Conservation (phyloP, 1,284 basidiomycete genomes). For the Cutaneotrichosporon cyanovorans region DNA sequence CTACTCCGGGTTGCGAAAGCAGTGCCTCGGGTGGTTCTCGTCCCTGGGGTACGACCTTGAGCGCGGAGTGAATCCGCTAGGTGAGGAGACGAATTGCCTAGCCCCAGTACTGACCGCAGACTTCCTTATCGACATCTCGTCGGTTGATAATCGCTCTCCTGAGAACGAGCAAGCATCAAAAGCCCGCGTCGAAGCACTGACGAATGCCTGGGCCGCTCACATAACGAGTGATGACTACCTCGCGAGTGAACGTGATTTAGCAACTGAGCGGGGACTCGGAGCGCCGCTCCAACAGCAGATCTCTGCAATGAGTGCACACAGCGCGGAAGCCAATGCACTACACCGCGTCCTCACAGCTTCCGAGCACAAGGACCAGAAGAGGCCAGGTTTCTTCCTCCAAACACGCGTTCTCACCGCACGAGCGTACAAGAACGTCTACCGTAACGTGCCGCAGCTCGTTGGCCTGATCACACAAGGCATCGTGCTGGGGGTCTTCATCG, state of each 20-base stretch:
- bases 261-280: not conserved
- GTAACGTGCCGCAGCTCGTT: constrained; percentile 37
- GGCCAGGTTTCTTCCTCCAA: constrained; percentile 36
- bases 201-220: constrained; percentile 28
- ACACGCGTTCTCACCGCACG: constrained; percentile 38
- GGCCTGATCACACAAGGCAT: constrained; percentile 42
- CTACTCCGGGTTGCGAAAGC: constrained; percentile 45
- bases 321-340: constrained; percentile 2
- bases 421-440: constrained; percentile 40
- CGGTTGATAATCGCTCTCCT: constrained; percentile 47
- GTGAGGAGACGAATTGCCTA: constrained; percentile 11
- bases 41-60: constrained; percentile 37
- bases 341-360: constrained; percentile 3
- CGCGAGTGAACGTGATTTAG: not conserved
- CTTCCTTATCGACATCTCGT: constrained; percentile 51
- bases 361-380: constrained; percentile 15
- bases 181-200: constrained; percentile 29
- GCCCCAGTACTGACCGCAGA: constrained; percentile 32
- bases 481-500: constrained; percentile 33
- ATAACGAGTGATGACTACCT: not conserved
- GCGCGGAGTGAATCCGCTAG: constrained; percentile 43
- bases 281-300: not conserved
- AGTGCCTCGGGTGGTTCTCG: constrained; percentile 47
- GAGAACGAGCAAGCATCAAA: constrained; percentile 42
- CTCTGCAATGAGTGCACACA: not conserved